phyloP scores from a whole-genome alignment of 306 rosid species.

The Datisca glomerata region DNA sequence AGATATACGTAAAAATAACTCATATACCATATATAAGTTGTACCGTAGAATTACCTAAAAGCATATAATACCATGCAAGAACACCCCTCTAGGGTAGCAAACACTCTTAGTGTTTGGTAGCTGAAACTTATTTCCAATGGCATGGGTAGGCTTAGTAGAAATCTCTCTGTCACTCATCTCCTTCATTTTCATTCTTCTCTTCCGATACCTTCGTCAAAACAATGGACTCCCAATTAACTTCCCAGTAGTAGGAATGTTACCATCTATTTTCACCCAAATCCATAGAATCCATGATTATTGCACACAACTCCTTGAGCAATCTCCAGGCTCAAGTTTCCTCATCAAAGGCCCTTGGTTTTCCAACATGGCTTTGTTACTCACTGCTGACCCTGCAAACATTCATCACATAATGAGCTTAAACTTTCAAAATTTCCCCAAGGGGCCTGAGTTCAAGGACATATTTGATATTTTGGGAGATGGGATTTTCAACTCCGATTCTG shows the following conservation, averaged over 20 bases:
- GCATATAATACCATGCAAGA: too few relatives aligned
- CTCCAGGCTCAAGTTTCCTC: slow-evolving; percentile 12
- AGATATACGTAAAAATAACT: too few relatives aligned
- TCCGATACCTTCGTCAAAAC: neutral
- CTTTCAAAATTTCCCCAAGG: slow-evolving; percentile 21
- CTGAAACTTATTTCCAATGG: too few relatives aligned
- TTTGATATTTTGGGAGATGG: slow-evolving; percentile 29
- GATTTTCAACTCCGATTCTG: slow-evolving; percentile 17
- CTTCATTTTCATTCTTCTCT: neutral
- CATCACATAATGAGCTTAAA: slow-evolving; percentile 19
- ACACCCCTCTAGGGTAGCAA: too few relatives aligned
- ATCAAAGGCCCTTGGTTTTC: slow-evolving; percentile 29
- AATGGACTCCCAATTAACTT: slow-evolving; percentile 7
- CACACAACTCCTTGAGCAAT: neutral
- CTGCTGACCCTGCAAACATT: slow-evolving; percentile 23
- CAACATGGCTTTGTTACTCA: slow-evolving; percentile 6
- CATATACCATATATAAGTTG: too few relatives aligned
- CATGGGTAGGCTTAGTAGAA: too few relatives aligned
- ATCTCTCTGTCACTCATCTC: neutral
- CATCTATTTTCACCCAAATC: neutral
- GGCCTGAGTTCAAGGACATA: slow-evolving; percentile 10
- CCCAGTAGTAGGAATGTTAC: slow-evolving; percentile 33
- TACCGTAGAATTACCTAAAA: too few relatives aligned
- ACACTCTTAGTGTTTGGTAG: too few relatives aligned
- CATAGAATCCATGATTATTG: slow-evolving; percentile 7